Percentiles rank a stretch among this genome's conserved stretches.
Evolutionary conservation across 768 basidiomycete species (phyloP).

Genomic region (Phaffia australis): DNA sequence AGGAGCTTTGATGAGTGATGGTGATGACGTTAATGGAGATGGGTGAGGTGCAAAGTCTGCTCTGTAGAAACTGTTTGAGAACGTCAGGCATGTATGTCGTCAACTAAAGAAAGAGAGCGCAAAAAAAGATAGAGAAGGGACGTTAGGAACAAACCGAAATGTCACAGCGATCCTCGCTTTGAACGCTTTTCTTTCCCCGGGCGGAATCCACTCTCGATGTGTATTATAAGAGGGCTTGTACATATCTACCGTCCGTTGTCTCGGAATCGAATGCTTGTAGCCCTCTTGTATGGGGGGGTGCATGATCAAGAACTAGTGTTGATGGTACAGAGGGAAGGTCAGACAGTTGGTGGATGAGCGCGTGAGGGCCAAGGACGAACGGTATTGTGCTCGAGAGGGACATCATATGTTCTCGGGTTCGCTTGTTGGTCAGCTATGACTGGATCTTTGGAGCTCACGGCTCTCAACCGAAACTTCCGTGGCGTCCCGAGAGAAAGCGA

Average conservation of each 20-base stretch:
- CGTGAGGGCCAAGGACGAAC: constrained; percentile 19
- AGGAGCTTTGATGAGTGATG: too few relatives aligned
- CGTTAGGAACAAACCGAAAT: constrained; percentile 29
- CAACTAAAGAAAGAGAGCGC: not conserved
- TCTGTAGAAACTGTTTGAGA: constrained; percentile 26
- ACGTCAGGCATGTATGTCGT: not conserved
- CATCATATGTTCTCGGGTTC: constrained; percentile 35
- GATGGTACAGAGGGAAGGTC: not conserved
- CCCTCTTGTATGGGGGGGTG: constrained; percentile 38
- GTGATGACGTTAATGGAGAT: not conserved
- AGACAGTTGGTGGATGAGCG: not conserved
- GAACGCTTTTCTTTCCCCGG: constrained; percentile 29
- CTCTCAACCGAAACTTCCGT: constrained; percentile 35
- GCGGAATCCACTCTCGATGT: constrained; percentile 27
- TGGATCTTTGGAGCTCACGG: constrained; percentile 20
- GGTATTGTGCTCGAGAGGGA: constrained; percentile 36
- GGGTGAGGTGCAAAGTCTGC: constrained; percentile 33
- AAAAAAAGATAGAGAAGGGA: constrained; percentile 21
- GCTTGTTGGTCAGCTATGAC: not conserved
- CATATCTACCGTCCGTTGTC: constrained; percentile 34
- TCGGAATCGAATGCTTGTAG: constrained; percentile 38
- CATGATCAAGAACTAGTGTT: constrained; percentile 30
- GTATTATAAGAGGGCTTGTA: constrained; percentile 33
- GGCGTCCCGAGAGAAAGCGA: constrained; percentile 38
- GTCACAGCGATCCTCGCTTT: constrained; percentile 37